phyloP scores from a whole-genome alignment of 192 early-diverging fungal species.

The Paraglomus occultum region DNA sequence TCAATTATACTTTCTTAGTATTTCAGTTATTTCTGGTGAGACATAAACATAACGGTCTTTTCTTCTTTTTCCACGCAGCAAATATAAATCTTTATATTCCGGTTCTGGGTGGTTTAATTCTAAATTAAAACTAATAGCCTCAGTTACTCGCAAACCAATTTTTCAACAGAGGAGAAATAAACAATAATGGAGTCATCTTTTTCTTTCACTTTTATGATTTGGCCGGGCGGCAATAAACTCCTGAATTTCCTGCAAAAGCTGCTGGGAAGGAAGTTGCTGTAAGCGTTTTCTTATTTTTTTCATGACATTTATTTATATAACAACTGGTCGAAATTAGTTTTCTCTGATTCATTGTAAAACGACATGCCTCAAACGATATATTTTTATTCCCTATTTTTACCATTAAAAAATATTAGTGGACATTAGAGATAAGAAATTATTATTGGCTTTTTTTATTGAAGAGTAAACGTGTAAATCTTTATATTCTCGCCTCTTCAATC shows the following conservation, averaged over 20 bases:
- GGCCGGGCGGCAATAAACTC: slow-evolving; percentile 15
- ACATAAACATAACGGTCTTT: slow-evolving; percentile 24
- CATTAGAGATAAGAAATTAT: no score
- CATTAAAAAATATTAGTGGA: no score
- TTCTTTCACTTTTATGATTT: slow-evolving; percentile 18
- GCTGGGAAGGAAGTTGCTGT: slow-evolving; percentile 18
- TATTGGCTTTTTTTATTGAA: no score
- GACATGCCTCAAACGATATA: no score
- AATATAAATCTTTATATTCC: slow-evolving; percentile 5
- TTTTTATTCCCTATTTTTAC: no score
- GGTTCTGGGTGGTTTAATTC: not conserved
- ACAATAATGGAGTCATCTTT: slow-evolving; percentile 23
- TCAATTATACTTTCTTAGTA: slow-evolving; percentile 6
- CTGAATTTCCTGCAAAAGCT: slow-evolving; percentile 18
- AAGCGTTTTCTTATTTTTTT: no score
- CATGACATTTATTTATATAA: no score
- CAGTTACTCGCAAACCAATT: not conserved
- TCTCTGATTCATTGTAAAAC: no score
- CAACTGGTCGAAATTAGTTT: no score
- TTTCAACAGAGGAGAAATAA: slow-evolving; percentile 24
- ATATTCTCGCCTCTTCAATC: no score
- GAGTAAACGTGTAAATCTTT: no score
- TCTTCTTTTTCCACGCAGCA: slow-evolving; percentile 7
- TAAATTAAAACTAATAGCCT: slow-evolving; percentile 14
- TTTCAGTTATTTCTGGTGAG: not conserved